Evolutionary conservation across 352 stramenopile genomes (phyloP), one percentile per base, ranked within the genome.

Genomic region (Phytophthora macrochlamydospora): DNA sequence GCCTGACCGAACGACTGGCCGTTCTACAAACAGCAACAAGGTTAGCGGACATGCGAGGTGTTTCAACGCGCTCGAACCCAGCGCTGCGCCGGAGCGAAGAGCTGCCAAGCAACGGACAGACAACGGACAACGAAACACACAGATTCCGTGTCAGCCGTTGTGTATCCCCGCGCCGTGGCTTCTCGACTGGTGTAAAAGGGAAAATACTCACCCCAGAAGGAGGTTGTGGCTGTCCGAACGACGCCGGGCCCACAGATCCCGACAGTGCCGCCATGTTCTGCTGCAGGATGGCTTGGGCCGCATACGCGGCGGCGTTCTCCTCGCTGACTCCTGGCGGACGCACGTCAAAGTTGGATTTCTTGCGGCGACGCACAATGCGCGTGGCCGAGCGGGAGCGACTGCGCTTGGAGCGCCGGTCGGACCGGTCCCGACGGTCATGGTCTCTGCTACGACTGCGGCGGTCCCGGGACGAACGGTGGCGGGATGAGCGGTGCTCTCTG

Each of bases 281-380:
- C 74, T 95, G 85, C 52, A 95, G 51, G 54, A 95, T 95, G 9
- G 81, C 83, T 56, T 95, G 85, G n/a, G 87, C 87, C 6, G 87
- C 87, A 56, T 91, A 95, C 11, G 87, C 85, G 2, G 87, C 87
- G 9, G 87, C 87, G 51, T 92, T 95, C 56, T 95, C 85, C 13
- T 93, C 81, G 9, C 85, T 95, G 7, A 95, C 87, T 33, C 87
- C 87, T 2, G 87, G 83, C 45, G 87, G 87, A 2, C 80, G 77
- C 67, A 95, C 84, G 62, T 95, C 87, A 71, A 95, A 95, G 62
- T 91, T 92, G 69, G 76, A 89, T 78, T 92, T 90, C 63, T 88
- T 86, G 51, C 81, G 75, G 48, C 79, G 78, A 37, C 81, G 79
- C 14, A 86, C 75, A 18, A 86, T 64, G 40, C 65, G 72, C 37